Base-by-base conservation (phyloP, 1,139 yeast species). In the Yamadazyma conglobata region DNA sequence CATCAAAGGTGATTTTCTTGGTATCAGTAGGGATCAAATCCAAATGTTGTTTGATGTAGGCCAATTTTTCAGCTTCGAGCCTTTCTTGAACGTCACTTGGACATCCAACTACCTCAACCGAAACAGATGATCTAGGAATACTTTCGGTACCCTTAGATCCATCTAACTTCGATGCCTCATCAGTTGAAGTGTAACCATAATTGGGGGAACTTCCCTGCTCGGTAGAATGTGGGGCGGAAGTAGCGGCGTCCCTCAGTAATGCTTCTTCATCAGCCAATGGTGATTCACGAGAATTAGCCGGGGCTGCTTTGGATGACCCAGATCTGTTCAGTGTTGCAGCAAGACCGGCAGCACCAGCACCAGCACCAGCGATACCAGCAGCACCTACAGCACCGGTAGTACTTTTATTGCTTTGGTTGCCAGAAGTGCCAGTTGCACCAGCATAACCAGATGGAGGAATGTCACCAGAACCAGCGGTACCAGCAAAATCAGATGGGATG, bases 1-100 rank as follows among this genome's bases (percentile, higher is more conserved):
- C 54, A 34, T 54, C 56, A 28, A 52, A 47, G 7, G 42, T 44
- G 24, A 54, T 30, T 28, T 45, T 49, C 27, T 37, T 43, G 16
- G 48, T 43, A 10, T 37, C 32, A 1, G 26, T 21, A n/a, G 49
- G 49, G 19, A 46, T 31, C 18, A 36, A 33, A 11, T 38, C 42
- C 7, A 43, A 36, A 18, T 44, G 40, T 11, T 34, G 18, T 14
- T 32, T 27, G 14, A 46, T 34, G 11, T 27, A 32, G 4, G 30
- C 34, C 20, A 32, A 19, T 22, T 40, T 39, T 26, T 43, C 45
- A 14, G 31, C 19, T n/a, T 35, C 24, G 11, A 40, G 11, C 18
- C 32, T 33, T 9, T 23, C 15, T 23, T 35, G 33, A 11, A 34
- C 24, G 5, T 37, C 40, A 13, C 30, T 15, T 6, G 50, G 42